Evolutionary conservation across 805 yeast genomes (phyloP), one percentile per base, ranked within the genome.

Genomic region (Cyberlindnera meyerae): DNA sequence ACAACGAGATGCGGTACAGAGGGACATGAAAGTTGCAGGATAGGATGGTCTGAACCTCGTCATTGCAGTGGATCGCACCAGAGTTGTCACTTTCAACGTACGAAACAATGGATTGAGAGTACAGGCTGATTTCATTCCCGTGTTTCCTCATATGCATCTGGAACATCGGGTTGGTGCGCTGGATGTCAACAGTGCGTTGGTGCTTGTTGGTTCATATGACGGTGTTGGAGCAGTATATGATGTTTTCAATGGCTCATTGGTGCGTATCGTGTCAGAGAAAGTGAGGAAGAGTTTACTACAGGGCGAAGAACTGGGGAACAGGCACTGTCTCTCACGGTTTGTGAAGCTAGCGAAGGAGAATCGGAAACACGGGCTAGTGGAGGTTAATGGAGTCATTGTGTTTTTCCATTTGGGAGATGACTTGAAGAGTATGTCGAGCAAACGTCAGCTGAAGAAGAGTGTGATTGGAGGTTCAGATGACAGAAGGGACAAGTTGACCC

Each of bases 41-140:
- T 36, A 37, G n/a, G 58, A 54, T 41, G 59, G 58, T 5, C 43
- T 50, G 14, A 50, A 53, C 27, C 16, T 54, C 11, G 57, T 48
- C 2, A n/a, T 53, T 2, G 22, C 43, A 3, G 38, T 51, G 0
- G 34, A 22, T 3, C 12, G 18, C 1, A 50, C 43, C 3, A 18
- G 25, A 5, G 47, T 53, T 4, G 9, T 43, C 8, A 38, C 43
- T 1, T 37, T 45, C 32, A 50, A 54, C 30, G 25, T 47, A 2
- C 31, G 59, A 24, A 14, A 29, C 5, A 27, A 37, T 4, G 13
- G 16, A 1, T 11, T 35, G 12, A 31, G 13, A 13, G 31, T 31
- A 1, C 43, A 37, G 18, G 29, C 37, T 1, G 24, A 18, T 9
- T 33, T 33, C 31, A 32, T 16, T 6, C 48, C 34, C 25, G 28